These are phyloP conservation scores for Solanum ossicruentum DNA, from an alignment of 257 asterid species.

Conservation along the genomic window DNA sequence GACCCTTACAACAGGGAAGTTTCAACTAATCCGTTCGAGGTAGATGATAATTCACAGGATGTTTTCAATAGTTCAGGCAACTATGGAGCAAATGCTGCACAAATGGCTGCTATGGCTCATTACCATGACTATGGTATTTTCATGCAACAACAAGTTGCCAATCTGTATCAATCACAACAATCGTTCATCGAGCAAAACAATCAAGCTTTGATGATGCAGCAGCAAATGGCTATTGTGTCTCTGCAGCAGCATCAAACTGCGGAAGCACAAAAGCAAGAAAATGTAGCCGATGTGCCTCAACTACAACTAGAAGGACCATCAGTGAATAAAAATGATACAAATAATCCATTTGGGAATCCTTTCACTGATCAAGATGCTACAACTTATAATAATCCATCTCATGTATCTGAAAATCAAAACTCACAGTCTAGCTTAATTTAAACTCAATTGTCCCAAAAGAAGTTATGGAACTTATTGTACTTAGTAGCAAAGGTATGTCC, in stretches of 20 bases:
- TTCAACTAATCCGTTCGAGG: constrained; percentile 55
- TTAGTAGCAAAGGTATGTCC: not conserved
- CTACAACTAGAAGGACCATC: not conserved
- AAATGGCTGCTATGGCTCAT: constrained; percentile 18
- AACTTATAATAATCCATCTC: not conserved
- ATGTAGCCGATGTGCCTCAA: not conserved
- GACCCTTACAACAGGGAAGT: constrained; percentile 8
- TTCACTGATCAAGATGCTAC: constrained; percentile 22
- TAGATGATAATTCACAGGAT: constrained; percentile 2
- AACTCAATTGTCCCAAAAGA: not conserved
- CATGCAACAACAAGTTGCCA: constrained; percentile 18
- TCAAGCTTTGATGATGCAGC: not conserved
- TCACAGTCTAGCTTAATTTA: constrained; percentile 19
- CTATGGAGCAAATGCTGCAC: constrained; percentile 10
- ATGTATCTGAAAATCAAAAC: constrained; percentile 17
- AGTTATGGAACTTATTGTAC: not conserved
- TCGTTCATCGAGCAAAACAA: not conserved
- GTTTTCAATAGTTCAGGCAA: not conserved
- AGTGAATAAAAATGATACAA: constrained; percentile 10
- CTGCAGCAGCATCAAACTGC: constrained; percentile 2
- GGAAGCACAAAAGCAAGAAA: not conserved
- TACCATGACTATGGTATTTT: constrained; percentile 14
- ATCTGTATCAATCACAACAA: constrained; percentile 13
- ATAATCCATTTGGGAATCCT: constrained; percentile 36
- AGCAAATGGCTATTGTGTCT: constrained; percentile 6